Evolutionary conservation across 805 yeast genomes (phyloP), one percentile per base, ranked within the genome.

Genomic region (Yarrowia sp.): DNA sequence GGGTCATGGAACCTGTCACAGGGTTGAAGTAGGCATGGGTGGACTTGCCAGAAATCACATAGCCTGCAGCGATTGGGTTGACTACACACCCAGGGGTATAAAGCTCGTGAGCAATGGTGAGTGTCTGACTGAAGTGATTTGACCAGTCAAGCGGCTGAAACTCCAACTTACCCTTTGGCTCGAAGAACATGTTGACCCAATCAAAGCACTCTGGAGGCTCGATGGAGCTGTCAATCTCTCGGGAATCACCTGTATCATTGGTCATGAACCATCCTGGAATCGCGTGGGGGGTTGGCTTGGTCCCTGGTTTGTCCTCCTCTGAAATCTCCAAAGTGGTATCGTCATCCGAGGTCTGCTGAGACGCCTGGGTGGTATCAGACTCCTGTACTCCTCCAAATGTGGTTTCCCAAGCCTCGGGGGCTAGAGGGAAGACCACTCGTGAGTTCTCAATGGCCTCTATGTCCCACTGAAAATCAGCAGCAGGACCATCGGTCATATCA

Each of bases 201-300:
- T 45, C 42, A 8, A 42, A 56, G 10, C 38, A 11, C 12, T 15
- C 12, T 3, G 49, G 41, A 5, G 48, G 26, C 7, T 15, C 26
- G 8, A 7, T 11, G 5, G 64, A 19, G 26, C 3, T 2, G 19
- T 22, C 63, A 15, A 40, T 14, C 2, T 11, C 8, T 3, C 48
- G 4, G 22, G 48, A n/a, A 32, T 56, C 64, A 15, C 40, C 16
- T 22, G 63, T 26, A 41, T 56, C 63, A 9, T 41, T 40, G 15
- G 22, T 8, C 41, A 42, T 26, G 41, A 26, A 9, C 64, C 64
- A 56, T n/a, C 64, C 64, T 16, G 64, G 50, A 42, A 56, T 56
- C 10, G 40, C 10, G 10, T 38, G 10, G 40, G 40, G 12, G 40
- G 40, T 9, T 9, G 10, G 10, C 40, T 32, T 32, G 16, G 26